These are phyloP conservation scores for Kazachstania taianensis DNA, from an alignment of 805 yeast species.

Conservation along the genomic window DNA sequence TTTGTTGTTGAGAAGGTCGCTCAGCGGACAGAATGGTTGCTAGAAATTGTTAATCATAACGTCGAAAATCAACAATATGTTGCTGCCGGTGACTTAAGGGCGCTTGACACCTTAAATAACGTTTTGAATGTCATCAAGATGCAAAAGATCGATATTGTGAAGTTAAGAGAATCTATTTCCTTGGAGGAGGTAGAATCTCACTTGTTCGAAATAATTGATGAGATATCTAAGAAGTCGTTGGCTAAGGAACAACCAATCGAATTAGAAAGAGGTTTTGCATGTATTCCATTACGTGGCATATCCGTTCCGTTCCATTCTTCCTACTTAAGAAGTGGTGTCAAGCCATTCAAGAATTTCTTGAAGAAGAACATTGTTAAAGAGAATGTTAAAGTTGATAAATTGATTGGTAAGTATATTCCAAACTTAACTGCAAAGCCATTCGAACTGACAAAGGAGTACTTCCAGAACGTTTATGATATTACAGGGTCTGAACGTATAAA, in stretches of 20 bases:
- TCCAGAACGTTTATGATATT: conserved; percentile 87
- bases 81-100: conserved; percentile 97
- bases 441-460: conserved; percentile 90
- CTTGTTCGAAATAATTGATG: conserved; percentile 76
- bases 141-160: conserved; percentile 87
- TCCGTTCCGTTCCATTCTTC: conserved; percentile 99
- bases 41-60: conserved; percentile 96
- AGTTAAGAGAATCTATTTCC: conserved; percentile 71
- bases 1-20: conserved; percentile 87
- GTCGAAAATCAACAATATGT: conserved; percentile 98
- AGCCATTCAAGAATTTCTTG: conserved; percentile 97
- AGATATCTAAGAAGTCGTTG: conserved; percentile 67
- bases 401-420: conserved; percentile 94
- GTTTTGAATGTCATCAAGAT: conserved; percentile 87
- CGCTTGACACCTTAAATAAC: conserved; percentile 83
- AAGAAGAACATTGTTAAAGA: conserved; percentile 90
- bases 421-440: conserved; percentile 98
- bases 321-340: conserved; percentile 96
- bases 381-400: conserved; percentile 88
- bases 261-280: conserved; percentile 95
- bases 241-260: conserved; percentile 96
- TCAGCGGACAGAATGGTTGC: conserved; percentile 78
- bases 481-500: conserved; percentile 89
- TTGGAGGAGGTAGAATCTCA: conserved; percentile 85
- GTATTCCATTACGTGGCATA: conserved; percentile 95